These are phyloP conservation scores for Penicillium cosmopolitanum DNA, from an alignment of 495 filamentous ascomycete species.

Conservation along the genomic window DNA sequence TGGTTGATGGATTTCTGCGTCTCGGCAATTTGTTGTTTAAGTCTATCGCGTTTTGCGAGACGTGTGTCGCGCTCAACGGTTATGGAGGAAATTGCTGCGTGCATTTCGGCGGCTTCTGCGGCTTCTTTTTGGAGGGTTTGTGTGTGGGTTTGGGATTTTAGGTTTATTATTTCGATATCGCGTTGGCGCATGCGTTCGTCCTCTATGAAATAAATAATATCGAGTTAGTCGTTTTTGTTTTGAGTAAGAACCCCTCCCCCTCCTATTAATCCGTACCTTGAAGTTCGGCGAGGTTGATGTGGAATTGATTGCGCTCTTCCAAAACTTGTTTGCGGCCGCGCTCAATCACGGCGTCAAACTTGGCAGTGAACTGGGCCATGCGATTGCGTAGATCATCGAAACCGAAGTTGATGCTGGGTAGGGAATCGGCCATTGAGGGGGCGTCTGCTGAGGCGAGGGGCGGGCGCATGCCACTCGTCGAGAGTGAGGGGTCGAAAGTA, in stretches of 20 bases:
- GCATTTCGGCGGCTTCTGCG: slow-evolving; percentile 86
- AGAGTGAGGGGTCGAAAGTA: slow-evolving; percentile 73
- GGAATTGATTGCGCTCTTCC: slow-evolving; percentile 92
- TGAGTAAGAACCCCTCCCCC: too few relatives aligned
- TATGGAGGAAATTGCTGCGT: slow-evolving; percentile 74
- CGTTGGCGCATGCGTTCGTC: slow-evolving; percentile 85
- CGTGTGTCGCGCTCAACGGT: slow-evolving; percentile 75
- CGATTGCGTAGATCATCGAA: slow-evolving; percentile 94
- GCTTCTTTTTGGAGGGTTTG: slow-evolving; percentile 84
- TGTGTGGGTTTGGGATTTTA: slow-evolving; percentile 75
- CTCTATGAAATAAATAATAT: slow-evolving; percentile 55
- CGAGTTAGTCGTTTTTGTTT: too few relatives aligned
- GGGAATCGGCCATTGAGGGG: slow-evolving; percentile 74
- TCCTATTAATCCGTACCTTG: slow-evolving; percentile 63
- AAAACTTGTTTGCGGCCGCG: slow-evolving; percentile 83
- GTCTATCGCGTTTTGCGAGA: slow-evolving; percentile 68
- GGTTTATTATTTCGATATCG: slow-evolving; percentile 80
- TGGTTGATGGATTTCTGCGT: slow-evolving; percentile 71
- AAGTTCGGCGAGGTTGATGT: slow-evolving; percentile 83
- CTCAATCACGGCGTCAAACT: slow-evolving; percentile 94
- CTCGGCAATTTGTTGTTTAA: slow-evolving; percentile 77
- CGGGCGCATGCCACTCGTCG: slow-evolving; percentile 72
- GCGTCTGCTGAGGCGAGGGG: slow-evolving; percentile 60
- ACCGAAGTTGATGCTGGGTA: slow-evolving; percentile 91
- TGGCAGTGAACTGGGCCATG: slow-evolving; percentile 90